Conservation (phyloP, 352 stramenopile species). For the Globisporangium spinosum region DNA sequence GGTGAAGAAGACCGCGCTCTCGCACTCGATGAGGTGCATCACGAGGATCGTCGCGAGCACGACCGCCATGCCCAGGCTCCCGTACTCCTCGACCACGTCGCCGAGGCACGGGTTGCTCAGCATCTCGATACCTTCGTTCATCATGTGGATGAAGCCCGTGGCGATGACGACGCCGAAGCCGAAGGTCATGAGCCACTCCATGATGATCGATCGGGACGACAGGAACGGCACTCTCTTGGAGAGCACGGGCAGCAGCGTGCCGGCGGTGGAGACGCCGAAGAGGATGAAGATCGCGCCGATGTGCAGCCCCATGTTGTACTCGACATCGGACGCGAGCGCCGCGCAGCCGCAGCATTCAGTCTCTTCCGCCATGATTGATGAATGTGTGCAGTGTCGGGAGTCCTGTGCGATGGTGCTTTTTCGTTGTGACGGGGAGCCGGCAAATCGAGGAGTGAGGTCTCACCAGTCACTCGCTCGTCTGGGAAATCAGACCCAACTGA, state of each 20-base stretch:
- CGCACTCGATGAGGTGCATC: slow-evolving; percentile 69
- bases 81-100: slow-evolving; percentile 27
- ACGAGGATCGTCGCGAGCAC: slow-evolving; percentile 56
- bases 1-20: slow-evolving; percentile 24
- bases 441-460: no score
- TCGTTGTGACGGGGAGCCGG: no score
- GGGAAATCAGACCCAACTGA: no score
- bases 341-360: no score
- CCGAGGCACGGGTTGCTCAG: slow-evolving; percentile 56
- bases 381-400: no score
- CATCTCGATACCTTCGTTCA: slow-evolving; percentile 54
- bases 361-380: no score
- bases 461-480: no score
- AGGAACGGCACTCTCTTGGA: slow-evolving; percentile 33
- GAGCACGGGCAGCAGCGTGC: slow-evolving; percentile 45
- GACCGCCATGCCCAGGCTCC: slow-evolving; percentile 41
- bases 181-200: slow-evolving; percentile 55
- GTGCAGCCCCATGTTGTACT: slow-evolving; percentile 24
- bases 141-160: slow-evolving; percentile 74
- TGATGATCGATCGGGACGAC: slow-evolving; percentile 25
- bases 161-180: slow-evolving; percentile 65
- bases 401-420: no score
- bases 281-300: slow-evolving; percentile 50
- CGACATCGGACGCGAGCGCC: no score
- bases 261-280: slow-evolving; percentile 38